Base-by-base conservation (phyloP, 2,329 filamentous ascomycete genomes). In the Gyromitra esculenta region DNA sequence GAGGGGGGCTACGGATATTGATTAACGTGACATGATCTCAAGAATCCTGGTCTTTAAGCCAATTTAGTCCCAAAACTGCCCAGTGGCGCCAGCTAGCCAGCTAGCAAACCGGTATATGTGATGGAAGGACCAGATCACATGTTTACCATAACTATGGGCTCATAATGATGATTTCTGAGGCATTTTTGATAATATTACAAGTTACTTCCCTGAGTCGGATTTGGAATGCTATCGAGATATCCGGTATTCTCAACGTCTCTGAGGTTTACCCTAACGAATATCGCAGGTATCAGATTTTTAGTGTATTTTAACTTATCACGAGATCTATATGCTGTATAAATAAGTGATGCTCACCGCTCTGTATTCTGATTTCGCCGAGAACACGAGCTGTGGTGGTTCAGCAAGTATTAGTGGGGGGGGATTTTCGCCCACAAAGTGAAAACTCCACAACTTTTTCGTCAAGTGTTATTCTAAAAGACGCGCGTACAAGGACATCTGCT, bases 401-500 rank as follows among this genome's bases (percentile, higher is more conserved):
- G 15, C 7, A 1, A 15, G 41, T 45, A 45, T 45, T 13, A 45
- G 41, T 45, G 15, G 7, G 41, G 15, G 41, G 8, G 8, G 2
- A 1, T 9, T 11, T 45, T 45, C 41, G 9, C n/a, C 52, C 11
- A 25, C 18, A 56, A 18, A 59, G 35, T 13, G 3, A n/a, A 41
- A 59, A 25, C 25, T 8, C 15, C 11, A 59, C 39, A 39, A 4
- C 9, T 52, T 4, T 57, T 56, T 56, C 9, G 50, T 52, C 52
- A 8, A 15, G 1, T 11, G 11, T 37, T 35, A 4, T 35, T 48
- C 1, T 21, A 31, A n/a, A 72, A 43, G 50, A 59, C 59, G 59
- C 68, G 45, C 48, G 65, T 68, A 54, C 48, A 45, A n/a, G 31
- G 48, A 7, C 31, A 67, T n/a, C 48, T 8, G 7, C n/a, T 62